These are phyloP conservation scores for Physcomitrium patens DNA, from an alignment of 225 moss, liverwort and hornwort genomes.

Conservation along the genomic window DNA sequence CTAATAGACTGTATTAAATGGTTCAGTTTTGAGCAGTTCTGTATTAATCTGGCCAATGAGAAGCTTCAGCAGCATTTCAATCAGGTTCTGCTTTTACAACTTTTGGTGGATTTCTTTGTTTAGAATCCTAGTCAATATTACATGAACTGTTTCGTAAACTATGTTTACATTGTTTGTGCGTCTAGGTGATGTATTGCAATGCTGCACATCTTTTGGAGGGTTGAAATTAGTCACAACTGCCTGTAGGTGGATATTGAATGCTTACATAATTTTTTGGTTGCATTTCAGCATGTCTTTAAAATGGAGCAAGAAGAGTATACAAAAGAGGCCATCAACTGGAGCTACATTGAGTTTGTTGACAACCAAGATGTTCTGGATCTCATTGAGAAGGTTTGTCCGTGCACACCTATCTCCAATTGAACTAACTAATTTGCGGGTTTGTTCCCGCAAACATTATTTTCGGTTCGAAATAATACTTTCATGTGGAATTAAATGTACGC, in stretches of 20 bases:
- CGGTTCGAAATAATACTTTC: not conserved
- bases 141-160: not conserved
- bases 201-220: not conserved
- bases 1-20: conserved; percentile 16
- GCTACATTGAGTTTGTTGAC: conserved; percentile 98
- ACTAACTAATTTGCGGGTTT: not conserved
- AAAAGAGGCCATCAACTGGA: conserved; percentile 96
- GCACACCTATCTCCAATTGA: not conserved
- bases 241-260: not conserved
- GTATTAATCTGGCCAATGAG: conserved; percentile 99
- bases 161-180: not conserved
- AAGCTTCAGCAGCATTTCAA: conserved; percentile 99
- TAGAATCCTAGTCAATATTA: not conserved
- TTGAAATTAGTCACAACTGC: not conserved
- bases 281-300: conserved; percentile 92
- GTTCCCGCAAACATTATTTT: not conserved
- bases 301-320: conserved; percentile 99
- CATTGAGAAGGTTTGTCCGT: conserved; percentile 77
- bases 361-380: conserved; percentile 99
- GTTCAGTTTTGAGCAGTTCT: conserved; percentile 98
- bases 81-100: conserved; percentile 60
- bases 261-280: conserved; percentile 13
- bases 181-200: not conserved
- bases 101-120: not conserved
- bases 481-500: not conserved